Percentiles rank a stretch among this genome's conserved stretches.
These are phyloP conservation scores for Phyllosticta citriasiana DNA, from an alignment of 2,329 filamentous ascomycete species.

Conservation along the genomic window DNA sequence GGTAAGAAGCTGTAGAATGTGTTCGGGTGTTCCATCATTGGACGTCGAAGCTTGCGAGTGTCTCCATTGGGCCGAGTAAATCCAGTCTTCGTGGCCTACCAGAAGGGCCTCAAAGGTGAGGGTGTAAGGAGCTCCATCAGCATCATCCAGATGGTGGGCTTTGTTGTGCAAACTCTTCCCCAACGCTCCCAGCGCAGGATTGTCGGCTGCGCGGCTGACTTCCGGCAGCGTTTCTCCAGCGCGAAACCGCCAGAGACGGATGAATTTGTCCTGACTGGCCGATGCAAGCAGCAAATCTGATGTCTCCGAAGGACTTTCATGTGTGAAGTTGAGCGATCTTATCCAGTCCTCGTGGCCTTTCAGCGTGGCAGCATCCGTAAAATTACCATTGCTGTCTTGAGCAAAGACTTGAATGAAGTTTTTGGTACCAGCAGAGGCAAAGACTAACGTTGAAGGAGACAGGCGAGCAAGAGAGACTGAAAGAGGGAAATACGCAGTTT, in stretches of 20 bases:
- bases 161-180: conserved; percentile 81
- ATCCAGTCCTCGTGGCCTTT: conserved; percentile 94
- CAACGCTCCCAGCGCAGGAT: conserved; percentile 48
- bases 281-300: conserved; percentile 78
- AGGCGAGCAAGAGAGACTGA: conserved; percentile 59
- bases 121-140: conserved; percentile 54
- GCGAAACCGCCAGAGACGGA: conserved; percentile 83
- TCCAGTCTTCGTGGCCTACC: conserved; percentile 96
- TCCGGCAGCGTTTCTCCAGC: conserved; percentile 55
- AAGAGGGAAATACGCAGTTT: conserved; percentile 75
- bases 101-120: conserved; percentile 90
- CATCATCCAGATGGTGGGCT: conserved; percentile 59
- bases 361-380: conserved; percentile 65
- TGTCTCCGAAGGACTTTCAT: conserved; percentile 42
- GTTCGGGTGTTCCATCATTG: neutral
- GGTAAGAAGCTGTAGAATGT: conserved; percentile 63
- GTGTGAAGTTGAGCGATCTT: conserved; percentile 68
- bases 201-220: conserved; percentile 43
- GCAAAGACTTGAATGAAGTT: conserved; percentile 74
- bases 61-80: conserved; percentile 78
- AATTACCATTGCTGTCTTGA: conserved; percentile 43
- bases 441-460: conserved; percentile 47
- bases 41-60: conserved; percentile 16
- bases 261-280: conserved; percentile 94
- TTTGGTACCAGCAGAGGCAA: conserved; percentile 80